phyloP scores from a whole-genome alignment of 2,329 filamentous ascomycete species.

The Alternaria ethzedia region DNA sequence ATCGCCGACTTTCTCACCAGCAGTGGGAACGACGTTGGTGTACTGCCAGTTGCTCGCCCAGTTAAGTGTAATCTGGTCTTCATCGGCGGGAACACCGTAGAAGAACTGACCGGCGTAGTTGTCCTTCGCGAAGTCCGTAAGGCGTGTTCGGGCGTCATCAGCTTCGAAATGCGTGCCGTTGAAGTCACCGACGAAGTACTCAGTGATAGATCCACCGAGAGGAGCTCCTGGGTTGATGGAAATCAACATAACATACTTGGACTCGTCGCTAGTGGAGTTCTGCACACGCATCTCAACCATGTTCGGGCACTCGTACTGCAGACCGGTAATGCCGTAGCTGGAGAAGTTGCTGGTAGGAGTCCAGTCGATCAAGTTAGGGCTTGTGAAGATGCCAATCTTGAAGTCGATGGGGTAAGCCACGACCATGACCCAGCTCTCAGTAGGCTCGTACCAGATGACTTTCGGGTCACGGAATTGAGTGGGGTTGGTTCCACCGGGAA shows the following conservation, averaged over 20 bases:
- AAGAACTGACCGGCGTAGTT: slow-evolving; percentile 66
- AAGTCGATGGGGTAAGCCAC: slow-evolving; percentile 63
- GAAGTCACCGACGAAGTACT: slow-evolving; percentile 66
- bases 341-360: slow-evolving; percentile 65
- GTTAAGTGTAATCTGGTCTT: slow-evolving; percentile 57
- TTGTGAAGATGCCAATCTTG: slow-evolving; percentile 66
- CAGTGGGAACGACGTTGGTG: slow-evolving; percentile 61
- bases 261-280: slow-evolving; percentile 38
- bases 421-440: slow-evolving; percentile 63
- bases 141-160: slow-evolving; percentile 51
- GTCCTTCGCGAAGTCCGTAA: slow-evolving; percentile 59
- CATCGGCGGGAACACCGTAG: slow-evolving; percentile 47
- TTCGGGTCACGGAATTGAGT: slow-evolving; percentile 70
- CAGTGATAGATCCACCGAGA: slow-evolving; percentile 60
- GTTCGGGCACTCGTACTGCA: slow-evolving; percentile 70
- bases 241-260: slow-evolving; percentile 56
- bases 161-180: slow-evolving; percentile 68
- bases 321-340: slow-evolving; percentile 58
- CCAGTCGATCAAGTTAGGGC: slow-evolving; percentile 65
- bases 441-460: slow-evolving; percentile 62
- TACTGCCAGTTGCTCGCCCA: slow-evolving; percentile 70
- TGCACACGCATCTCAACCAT: slow-evolving; percentile 62
- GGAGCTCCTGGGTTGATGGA: slow-evolving; percentile 66
- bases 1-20: slow-evolving; percentile 50
- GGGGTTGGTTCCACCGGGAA: slow-evolving; percentile 52